phyloP scores from a whole-genome alignment of 1,139 yeast species.

The Trichomonascaceae sp. region DNA sequence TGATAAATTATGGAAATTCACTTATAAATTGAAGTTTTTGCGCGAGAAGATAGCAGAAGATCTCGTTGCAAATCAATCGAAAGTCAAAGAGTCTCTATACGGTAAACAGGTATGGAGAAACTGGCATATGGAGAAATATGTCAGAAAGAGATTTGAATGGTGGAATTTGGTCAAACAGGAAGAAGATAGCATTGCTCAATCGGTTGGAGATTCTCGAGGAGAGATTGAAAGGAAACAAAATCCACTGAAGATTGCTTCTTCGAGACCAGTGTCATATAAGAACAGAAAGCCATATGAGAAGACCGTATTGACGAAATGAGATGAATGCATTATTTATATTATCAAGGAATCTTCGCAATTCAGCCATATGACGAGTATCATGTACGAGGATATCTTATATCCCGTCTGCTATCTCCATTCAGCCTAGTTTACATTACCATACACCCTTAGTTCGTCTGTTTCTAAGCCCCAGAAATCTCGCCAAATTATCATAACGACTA shows the following conservation, averaged over 20 bases:
- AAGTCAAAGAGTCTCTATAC: slow-evolving; percentile 75
- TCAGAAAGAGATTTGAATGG: slow-evolving; percentile 79
- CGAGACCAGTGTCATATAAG: background rate
- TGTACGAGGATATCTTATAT: too few species aligned
- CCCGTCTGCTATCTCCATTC: too few species aligned
- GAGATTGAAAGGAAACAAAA: slow-evolving; percentile 6
- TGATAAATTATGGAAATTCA: slow-evolving; percentile 76
- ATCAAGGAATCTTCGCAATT: too few species aligned
- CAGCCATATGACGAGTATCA: too few species aligned
- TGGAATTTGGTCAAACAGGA: slow-evolving; percentile 64
- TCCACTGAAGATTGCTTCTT: background rate
- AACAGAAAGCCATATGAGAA: background rate
- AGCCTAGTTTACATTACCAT: slow-evolving; percentile 36
- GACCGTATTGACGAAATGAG: background rate
- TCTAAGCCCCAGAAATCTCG: slow-evolving; percentile 62
- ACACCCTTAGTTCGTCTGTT: slow-evolving; percentile 46
- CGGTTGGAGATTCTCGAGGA: slow-evolving; percentile 4
- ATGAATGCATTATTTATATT: background rate
- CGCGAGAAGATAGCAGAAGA: slow-evolving; percentile 81
- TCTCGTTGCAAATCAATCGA: slow-evolving; percentile 52
- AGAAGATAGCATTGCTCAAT: slow-evolving; percentile 37
- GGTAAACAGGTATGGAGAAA: slow-evolving; percentile 94
- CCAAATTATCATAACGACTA: slow-evolving; percentile 54
- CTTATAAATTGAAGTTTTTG: slow-evolving; percentile 70
- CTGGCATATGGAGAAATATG: slow-evolving; percentile 78